Evolutionary conservation across 768 basidiomycete genomes (phyloP).

Genomic region (Mycena crocata): DNA sequence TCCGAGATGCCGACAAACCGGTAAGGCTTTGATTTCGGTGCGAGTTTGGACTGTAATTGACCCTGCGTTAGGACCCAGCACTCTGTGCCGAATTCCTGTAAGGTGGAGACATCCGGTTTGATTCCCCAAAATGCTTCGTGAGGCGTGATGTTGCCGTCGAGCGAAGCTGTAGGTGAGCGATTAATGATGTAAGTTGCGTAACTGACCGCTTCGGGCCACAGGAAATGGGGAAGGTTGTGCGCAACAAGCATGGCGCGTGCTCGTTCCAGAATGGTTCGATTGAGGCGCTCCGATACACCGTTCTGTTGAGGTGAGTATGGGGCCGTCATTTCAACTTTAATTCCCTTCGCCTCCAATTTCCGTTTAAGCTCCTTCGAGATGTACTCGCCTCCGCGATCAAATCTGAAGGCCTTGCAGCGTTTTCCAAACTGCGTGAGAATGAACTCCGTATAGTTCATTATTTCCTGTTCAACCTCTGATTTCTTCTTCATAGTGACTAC

Average conservation of each 20-base stretch:
- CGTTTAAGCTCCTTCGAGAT: not conserved
- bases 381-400: constrained; percentile 10
- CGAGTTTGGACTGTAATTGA: constrained; percentile 9
- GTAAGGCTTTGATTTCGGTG: constrained; percentile 16
- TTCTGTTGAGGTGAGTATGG: constrained; percentile 44
- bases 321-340: constrained; percentile 34
- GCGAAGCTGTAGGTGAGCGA: constrained; percentile 7
- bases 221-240: constrained; percentile 34
- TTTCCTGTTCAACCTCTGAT: constrained; percentile 20
- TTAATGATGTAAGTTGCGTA: constrained; percentile 43
- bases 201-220: constrained; percentile 41
- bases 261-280: constrained; percentile 37
- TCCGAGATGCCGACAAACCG: constrained; percentile 16
- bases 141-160: constrained; percentile 3
- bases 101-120: constrained; percentile 33
- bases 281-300: constrained; percentile 39
- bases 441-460: constrained; percentile 33
- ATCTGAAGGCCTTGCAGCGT: constrained; percentile 15
- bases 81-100: constrained; percentile 16
- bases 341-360: constrained; percentile 35
- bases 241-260: constrained; percentile 36
- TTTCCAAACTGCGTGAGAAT: constrained; percentile 42
- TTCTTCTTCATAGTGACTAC: constrained; percentile 13
- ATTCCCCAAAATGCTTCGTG: constrained; percentile 8
- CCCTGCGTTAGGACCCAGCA: constrained; percentile 19